Evolutionary conservation across 2,329 filamentous ascomycete genomes (phyloP), one percentile per base, ranked within the genome.

Genomic region (Onygenales sp.): DNA sequence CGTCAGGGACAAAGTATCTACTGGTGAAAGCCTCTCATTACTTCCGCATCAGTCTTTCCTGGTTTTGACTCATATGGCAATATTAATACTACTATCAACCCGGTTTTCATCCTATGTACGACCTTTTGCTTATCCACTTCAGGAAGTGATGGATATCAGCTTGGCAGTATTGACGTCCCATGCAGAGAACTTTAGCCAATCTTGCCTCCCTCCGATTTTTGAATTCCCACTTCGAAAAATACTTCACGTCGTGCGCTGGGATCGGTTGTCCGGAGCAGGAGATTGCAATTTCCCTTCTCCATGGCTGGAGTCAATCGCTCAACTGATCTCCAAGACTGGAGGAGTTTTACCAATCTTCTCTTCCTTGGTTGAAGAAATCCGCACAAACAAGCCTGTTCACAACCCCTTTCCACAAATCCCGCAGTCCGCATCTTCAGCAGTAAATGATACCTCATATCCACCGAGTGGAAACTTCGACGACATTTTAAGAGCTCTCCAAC

Each of bases 1-100:
- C 13, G 42, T 53, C 17, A 53, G 33, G 50, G 45, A 52, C n/a
- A 42, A 42, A 31, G 21, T 49, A 14, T 42, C 14, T 4, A 21
- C 17, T 17, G 45, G n/a, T 21, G 32, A 45, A 45, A 11, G 40
- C 32, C 31, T 21, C 2, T 11, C 46, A 9, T 55, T 71, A 44
- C 62, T 72, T 40, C 70, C 68, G 1, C 69, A 72, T 52, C 70
- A 72, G 52, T 70, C 57, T 39, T 72, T 71, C 45, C 57, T 72
- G 1, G 64, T 64, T 13, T 42, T 71, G 31, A 66, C 65, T 11
- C 70, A 71, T 43, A 60, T 65, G 32, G 67, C 69, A 7, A 69
- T 65, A 1, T 58, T 72, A 7, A 56, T 70, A 14, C 66, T 65
- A 57, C 60, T 71, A 11, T 70, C 69, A 51, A 53, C 67, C 17